phyloP scores from a whole-genome alignment of 2,329 filamentous ascomycete species.

The Leptographium lundbergii region DNA sequence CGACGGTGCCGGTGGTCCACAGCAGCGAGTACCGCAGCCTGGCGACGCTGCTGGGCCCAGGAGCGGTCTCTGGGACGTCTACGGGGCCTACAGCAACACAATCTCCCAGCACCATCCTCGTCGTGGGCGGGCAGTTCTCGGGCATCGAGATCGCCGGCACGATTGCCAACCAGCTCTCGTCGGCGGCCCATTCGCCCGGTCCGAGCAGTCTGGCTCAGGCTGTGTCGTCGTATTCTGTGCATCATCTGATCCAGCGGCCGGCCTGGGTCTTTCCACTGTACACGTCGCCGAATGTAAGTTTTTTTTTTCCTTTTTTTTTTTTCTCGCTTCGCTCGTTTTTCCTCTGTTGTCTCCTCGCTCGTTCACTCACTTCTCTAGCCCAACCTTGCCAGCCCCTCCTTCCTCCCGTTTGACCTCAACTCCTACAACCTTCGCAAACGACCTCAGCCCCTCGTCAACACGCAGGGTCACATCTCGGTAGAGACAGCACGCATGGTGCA shows the following conservation, averaged over 20 bases:
- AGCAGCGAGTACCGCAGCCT: conserved; percentile 54
- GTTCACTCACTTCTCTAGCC: conserved; percentile 20
- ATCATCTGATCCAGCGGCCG: conserved; percentile 57
- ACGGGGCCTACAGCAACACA: conserved; percentile 11
- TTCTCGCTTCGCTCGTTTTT: background rate
- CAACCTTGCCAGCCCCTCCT: conserved; percentile 37
- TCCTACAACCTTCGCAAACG: conserved; percentile 58
- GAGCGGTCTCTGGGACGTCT: too few species aligned
- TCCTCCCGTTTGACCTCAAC: conserved; percentile 59
- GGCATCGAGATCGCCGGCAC: conserved; percentile 65
- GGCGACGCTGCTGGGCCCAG: conserved; percentile 27
- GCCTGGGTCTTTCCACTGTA: conserved; percentile 58
- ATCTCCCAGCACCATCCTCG: conserved; percentile 44
- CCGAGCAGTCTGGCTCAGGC: conserved; percentile 25
- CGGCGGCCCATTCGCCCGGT: conserved; percentile 40
- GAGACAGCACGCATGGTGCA: conserved; percentile 45
- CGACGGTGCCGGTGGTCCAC: conserved; percentile 44
- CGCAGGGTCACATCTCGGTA: conserved; percentile 49
- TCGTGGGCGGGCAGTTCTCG: conserved; percentile 74
- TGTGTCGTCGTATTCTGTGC: conserved; percentile 38
- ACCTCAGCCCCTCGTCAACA: conserved; percentile 45
- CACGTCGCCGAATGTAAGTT: conserved; percentile 34
- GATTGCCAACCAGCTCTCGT: conserved; percentile 59
- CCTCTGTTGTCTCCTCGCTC: background rate
- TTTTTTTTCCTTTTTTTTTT: background rate